These are phyloP conservation scores for Pseudocercospora fuligena DNA, from an alignment of 2,329 filamentous ascomycete genomes.

Conservation along the genomic window DNA sequence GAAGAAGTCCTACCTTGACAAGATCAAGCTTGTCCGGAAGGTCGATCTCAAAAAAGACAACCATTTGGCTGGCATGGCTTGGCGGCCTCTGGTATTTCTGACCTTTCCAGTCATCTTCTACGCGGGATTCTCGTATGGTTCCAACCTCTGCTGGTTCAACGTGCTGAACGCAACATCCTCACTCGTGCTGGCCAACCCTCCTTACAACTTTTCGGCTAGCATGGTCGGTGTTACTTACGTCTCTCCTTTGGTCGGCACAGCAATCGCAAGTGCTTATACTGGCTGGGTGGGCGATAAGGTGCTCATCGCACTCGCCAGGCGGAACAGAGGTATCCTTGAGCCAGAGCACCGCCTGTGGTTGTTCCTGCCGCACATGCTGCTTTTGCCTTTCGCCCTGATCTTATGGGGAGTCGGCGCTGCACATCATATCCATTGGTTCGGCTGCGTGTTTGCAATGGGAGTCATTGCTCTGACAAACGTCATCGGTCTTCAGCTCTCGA, in stretches of 20 bases:
- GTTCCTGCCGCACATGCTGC: slow-evolving; percentile 45
- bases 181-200: slow-evolving; percentile 44
- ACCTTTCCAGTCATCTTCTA: slow-evolving; percentile 48
- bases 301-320: slow-evolving; percentile 42
- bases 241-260: slow-evolving; percentile 43
- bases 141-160: slow-evolving; percentile 49
- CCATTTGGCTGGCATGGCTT: slow-evolving; percentile 36
- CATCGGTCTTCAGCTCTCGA: slow-evolving; percentile 46
- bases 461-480: slow-evolving; percentile 51
- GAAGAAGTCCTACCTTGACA: slow-evolving; percentile 39
- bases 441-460: slow-evolving; percentile 52
- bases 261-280: slow-evolving; percentile 43
- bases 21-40: slow-evolving; percentile 40
- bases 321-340: slow-evolving; percentile 47
- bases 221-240: slow-evolving; percentile 48
- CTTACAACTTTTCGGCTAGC: slow-evolving; percentile 45
- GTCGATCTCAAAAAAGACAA: slow-evolving; percentile 40
- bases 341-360: slow-evolving; percentile 49
- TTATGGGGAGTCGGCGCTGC: slow-evolving; percentile 59
- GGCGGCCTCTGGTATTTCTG: slow-evolving; percentile 42
- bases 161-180: slow-evolving; percentile 50
- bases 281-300: slow-evolving; percentile 44
- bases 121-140: slow-evolving; percentile 47
- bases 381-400: slow-evolving; percentile 52
- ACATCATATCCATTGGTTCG: slow-evolving; percentile 49